Conservation (phyloP, 2,329 filamentous ascomycete genomes). For the Colletotrichum cordylinicola region DNA sequence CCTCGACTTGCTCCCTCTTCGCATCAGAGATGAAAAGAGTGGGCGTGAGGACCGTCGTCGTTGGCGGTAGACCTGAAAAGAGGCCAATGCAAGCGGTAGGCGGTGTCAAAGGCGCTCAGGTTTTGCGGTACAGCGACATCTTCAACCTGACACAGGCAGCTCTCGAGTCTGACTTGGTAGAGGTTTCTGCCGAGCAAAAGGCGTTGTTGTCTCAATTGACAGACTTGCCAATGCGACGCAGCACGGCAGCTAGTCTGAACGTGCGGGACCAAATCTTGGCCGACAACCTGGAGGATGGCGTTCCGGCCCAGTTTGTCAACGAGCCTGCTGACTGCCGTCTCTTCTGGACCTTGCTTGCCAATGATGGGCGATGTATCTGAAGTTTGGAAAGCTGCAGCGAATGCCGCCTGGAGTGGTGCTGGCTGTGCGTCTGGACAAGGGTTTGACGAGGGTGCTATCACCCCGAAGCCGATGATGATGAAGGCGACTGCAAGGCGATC, state of each 20-base stretch:
- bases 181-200: conserved; percentile 31
- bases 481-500: not conserved
- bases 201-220: conserved; percentile 35
- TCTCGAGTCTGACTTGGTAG: not conserved
- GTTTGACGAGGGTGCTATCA: not conserved
- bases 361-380: conserved; percentile 52
- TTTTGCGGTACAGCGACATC: conserved; percentile 35
- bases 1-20: conserved; percentile 63
- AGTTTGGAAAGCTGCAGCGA: conserved; percentile 51
- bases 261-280: conserved; percentile 43
- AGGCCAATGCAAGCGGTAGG: conserved; percentile 51
- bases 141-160: not conserved
- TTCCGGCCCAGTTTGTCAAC: conserved; percentile 53
- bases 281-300: conserved; percentile 39
- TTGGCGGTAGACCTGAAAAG: conserved; percentile 26
- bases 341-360: conserved; percentile 50
- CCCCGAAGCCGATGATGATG: not conserved
- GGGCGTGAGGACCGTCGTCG: not conserved
- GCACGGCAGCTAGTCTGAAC: conserved; percentile 38
- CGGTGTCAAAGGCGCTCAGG: conserved; percentile 48
- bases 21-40: conserved; percentile 53
- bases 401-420: conserved; percentile 43
- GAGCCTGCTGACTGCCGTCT: conserved; percentile 57
- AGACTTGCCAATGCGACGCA: conserved; percentile 35
- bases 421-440: conserved; percentile 32